Conservation (phyloP, 169 alveolate species). For the Cryptosporidium sp. region DNA sequence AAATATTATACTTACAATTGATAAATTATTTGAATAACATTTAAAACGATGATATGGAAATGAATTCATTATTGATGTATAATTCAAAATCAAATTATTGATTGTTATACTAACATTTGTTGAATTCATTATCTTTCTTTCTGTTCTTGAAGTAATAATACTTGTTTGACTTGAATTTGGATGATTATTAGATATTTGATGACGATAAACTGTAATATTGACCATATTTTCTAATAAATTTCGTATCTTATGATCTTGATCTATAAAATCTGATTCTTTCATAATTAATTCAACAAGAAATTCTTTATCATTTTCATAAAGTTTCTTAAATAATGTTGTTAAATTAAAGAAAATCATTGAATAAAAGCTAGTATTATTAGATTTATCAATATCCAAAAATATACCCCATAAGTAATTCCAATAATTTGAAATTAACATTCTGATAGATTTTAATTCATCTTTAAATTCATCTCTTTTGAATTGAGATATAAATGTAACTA, state of each 20-base stretch:
- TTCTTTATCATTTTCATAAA: not conserved
- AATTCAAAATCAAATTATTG: constrained; percentile 19
- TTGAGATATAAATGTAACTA: not conserved
- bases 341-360: constrained; percentile 8
- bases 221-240: constrained; percentile 44
- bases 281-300: not conserved
- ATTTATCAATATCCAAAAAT: constrained; percentile 11
- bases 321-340: not conserved
- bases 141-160: constrained; percentile 10
- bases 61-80: constrained; percentile 2
- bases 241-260: not conserved
- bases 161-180: constrained; percentile 8
- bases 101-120: constrained; percentile 1
- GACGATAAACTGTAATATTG: constrained; percentile 9
- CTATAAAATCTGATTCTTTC: not conserved
- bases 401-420: constrained; percentile 49
- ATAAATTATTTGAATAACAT: constrained; percentile 33
- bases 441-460: not conserved
- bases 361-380: not conserved
- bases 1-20: constrained; percentile 24
- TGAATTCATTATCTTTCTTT: constrained; percentile 19
- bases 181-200: constrained; percentile 5
- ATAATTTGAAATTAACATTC: not conserved
- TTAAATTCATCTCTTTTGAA: not conserved
- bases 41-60: constrained; percentile 60